Evolutionary conservation across 1,139 yeast genomes (phyloP).

Genomic region (Citeromyces hawaiiensis): DNA sequence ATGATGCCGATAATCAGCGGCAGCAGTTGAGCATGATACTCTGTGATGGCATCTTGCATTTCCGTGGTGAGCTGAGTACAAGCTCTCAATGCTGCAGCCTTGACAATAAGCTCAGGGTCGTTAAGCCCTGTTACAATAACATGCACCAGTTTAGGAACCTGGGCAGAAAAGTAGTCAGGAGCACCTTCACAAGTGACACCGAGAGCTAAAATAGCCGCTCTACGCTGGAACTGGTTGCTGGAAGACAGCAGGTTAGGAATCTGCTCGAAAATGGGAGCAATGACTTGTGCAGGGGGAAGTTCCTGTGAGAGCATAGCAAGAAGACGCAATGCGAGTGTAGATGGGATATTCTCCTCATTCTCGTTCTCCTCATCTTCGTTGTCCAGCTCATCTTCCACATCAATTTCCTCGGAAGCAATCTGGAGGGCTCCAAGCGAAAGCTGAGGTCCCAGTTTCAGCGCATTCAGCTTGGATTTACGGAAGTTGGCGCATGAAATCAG

Average conservation of each 20-base stretch:
- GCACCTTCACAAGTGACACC: slow-evolving; percentile 88
- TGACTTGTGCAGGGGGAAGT: slow-evolving; percentile 87
- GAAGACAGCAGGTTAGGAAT: slow-evolving; percentile 54
- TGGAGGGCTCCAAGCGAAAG: slow-evolving; percentile 63
- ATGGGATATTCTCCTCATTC: slow-evolving; percentile 80
- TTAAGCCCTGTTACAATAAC: slow-evolving; percentile 65
- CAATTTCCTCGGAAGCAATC: slow-evolving; percentile 73
- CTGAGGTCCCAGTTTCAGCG: slow-evolving; percentile 69
- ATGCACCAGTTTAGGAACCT: slow-evolving; percentile 61
- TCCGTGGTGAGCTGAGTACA: slow-evolving; percentile 71
- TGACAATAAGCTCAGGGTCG: slow-evolving; percentile 65
- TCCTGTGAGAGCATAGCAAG: slow-evolving; percentile 68
- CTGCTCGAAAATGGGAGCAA: slow-evolving; percentile 63
- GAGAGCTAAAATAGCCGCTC: slow-evolving; percentile 75
- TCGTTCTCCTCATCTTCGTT: slow-evolving; percentile 83
- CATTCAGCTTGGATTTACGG: slow-evolving; percentile 53
- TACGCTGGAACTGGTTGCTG: slow-evolving; percentile 60
- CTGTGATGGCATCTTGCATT: slow-evolving; percentile 74
- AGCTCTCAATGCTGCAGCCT: slow-evolving; percentile 78
- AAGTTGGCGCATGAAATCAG: slow-evolving; percentile 64
- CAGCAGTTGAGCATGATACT: slow-evolving; percentile 66
- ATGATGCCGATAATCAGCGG: slow-evolving; percentile 82
- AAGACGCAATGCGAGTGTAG: slow-evolving; percentile 68
- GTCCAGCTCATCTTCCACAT: slow-evolving; percentile 65
- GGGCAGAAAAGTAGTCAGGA: slow-evolving; percentile 78